Base-by-base conservation (phyloP, 371 early-diverging fungal genomes). In the Paraphysoderma sedebokerense region DNA sequence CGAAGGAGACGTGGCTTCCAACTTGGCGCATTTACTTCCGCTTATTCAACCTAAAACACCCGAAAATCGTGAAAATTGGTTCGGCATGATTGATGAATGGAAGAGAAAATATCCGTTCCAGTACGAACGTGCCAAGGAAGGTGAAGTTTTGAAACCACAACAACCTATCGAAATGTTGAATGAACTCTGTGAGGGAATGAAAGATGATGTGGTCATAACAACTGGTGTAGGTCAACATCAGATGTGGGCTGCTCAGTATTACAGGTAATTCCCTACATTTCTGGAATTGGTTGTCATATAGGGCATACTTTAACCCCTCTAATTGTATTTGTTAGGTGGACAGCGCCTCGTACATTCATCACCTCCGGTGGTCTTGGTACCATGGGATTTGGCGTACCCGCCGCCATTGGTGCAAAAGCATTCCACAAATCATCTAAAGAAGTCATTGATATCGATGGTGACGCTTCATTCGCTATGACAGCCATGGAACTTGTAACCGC, bases 211-310 rank as follows among this genome's bases (percentile, higher is more conserved):
- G 39, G 82, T 90, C 39, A 72, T 96, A 50, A 79, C 92, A 11
- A 92, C 97, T 12, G 97, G 97, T 50, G 93, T 96, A 2, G 97
- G 93, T 34, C 93, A 92, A 63, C 97, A 96, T 74, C 93, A 96
- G 61, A 96, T 96, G 97, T 96, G 91, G 89, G 81, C 92, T 17
- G 66, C 66, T 0, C 72, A 72, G 57, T 72, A 55, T 44, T 67
- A 53, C 55, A 38, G 61, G 51, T 55, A 46, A 8, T 46, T 41
- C 15, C 23, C 20, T 51, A 11, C 7, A 12, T 20, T 28, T n/a
- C n/a, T n/a, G n/a, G n/a, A n/a, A n/a, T n/a, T n/a, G n/a, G n/a
- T n/a, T n/a, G n/a, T n/a, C n/a, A n/a, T n/a, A n/a, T n/a, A n/a
- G n/a, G n/a, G n/a, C n/a, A n/a, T n/a, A n/a, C n/a, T n/a, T n/a